phyloP scores from a whole-genome alignment of 2,329 filamentous ascomycete genomes.

The Onygenales sp. region DNA sequence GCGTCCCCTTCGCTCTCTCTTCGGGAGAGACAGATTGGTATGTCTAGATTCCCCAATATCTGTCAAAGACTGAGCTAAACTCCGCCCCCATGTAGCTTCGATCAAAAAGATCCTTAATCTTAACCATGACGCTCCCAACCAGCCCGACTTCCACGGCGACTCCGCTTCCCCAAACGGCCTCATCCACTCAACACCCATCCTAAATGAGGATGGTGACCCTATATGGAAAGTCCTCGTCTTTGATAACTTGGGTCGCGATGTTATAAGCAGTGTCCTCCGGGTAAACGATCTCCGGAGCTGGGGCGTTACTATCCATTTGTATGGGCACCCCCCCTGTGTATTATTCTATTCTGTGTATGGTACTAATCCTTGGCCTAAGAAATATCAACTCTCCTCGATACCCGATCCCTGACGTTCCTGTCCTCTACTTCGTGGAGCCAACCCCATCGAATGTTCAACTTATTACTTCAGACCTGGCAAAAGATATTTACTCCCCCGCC shows the following conservation, averaged over 20 bases:
- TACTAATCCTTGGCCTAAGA: slow-evolving; percentile 34
- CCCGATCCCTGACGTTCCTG: slow-evolving; percentile 90
- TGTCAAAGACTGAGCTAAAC: not conserved
- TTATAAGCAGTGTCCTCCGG: slow-evolving; percentile 90
- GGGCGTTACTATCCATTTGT: slow-evolving; percentile 97
- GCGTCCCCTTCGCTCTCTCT: slow-evolving; percentile 49
- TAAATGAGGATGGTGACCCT: slow-evolving; percentile 79
- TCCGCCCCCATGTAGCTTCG: slow-evolving; percentile 49
- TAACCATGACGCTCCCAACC: slow-evolving; percentile 58
- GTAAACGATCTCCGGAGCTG: slow-evolving; percentile 87
- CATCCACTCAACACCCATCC: slow-evolving; percentile 63
- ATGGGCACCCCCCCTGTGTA: slow-evolving; percentile 24
- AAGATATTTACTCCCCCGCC: slow-evolving; percentile 80
- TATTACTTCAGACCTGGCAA: slow-evolving; percentile 78
- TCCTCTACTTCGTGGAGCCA: slow-evolving; percentile 92
- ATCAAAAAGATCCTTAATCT: slow-evolving; percentile 94
- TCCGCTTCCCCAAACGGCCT: slow-evolving; percentile 51
- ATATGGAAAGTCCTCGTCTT: slow-evolving; percentile 98
- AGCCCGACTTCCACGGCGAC: slow-evolving; percentile 48
- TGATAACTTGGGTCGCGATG: slow-evolving; percentile 81
- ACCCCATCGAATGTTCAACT: slow-evolving; percentile 67
- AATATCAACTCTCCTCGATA: slow-evolving; percentile 74
- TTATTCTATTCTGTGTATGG: not conserved
- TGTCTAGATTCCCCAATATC: slow-evolving; percentile 17
- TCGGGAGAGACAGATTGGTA: slow-evolving; percentile 64